A percentile compares a stretch with the other conserved stretches of the same genome.
Conservation (phyloP, 768 basidiomycete species). For the Floccularia luteovirens region DNA sequence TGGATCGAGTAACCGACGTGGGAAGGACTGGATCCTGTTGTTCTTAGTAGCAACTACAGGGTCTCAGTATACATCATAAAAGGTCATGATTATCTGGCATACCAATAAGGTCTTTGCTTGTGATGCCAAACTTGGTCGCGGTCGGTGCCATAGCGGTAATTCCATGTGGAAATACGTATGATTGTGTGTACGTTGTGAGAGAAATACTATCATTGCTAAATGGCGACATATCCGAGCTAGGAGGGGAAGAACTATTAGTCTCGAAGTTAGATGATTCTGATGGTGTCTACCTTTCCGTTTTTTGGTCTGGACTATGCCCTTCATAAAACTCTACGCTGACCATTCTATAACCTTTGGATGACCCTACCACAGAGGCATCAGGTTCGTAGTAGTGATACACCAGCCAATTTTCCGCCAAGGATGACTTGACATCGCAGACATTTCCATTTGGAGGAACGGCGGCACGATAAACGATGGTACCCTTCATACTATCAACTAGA, state of each 20-base stretch:
- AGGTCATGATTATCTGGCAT: conserved; percentile 12
- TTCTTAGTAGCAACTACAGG: conserved; percentile 67
- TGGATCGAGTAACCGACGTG: conserved; percentile 72
- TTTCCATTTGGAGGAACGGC: conserved; percentile 33
- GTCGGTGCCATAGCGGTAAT: conserved; percentile 71
- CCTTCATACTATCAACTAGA: conserved; percentile 75
- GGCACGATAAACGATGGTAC: conserved; percentile 64
- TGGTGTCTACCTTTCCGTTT: conserved; percentile 52
- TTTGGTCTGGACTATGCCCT: conserved; percentile 56
- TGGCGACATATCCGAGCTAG: conserved; percentile 36
- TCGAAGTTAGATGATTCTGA: background rate
- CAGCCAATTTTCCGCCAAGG: conserved; percentile 86
- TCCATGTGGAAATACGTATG: conserved; percentile 62
- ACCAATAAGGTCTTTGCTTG: conserved; percentile 84
- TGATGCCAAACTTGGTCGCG: conserved; percentile 82
- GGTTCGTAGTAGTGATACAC: conserved; percentile 80
- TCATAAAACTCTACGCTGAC: conserved; percentile 90
- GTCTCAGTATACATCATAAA: background rate
- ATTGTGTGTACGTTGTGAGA: conserved; percentile 55
- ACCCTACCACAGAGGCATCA: conserved; percentile 28
- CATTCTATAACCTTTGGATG: conserved; percentile 62
- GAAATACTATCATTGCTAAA: conserved; percentile 43
- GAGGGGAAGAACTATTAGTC: background rate
- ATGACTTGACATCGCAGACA: conserved; percentile 60
- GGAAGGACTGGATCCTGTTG: conserved; percentile 68